phyloP scores from a whole-genome alignment of 495 filamentous ascomycete species.

The Aspergillus sparsus region DNA sequence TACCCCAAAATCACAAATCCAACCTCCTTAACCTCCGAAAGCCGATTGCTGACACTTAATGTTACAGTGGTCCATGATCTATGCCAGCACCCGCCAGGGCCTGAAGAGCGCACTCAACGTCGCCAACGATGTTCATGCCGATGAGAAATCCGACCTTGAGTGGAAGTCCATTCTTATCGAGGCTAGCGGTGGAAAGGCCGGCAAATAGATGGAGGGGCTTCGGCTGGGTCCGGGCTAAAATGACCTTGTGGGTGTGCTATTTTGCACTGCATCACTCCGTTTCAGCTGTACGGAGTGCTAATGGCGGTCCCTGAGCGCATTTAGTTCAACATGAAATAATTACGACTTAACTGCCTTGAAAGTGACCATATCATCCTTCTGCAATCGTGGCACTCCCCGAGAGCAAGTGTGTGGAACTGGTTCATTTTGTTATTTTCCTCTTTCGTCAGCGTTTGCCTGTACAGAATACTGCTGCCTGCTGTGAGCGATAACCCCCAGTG shows the following conservation, averaged over 20 bases:
- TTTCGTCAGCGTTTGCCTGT: constrained; percentile 33
- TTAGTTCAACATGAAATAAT: constrained; percentile 50
- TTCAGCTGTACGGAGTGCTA: constrained; percentile 25
- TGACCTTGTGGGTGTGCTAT: constrained; percentile 27
- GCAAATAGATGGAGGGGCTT: constrained; percentile 38
- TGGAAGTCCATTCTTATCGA: constrained; percentile 73
- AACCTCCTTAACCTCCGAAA: neutral
- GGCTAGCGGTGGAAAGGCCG: constrained; percentile 73
- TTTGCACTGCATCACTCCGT: constrained; percentile 23
- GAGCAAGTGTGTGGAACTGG: constrained; percentile 24
- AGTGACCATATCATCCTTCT: constrained; percentile 23
- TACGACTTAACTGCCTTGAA: constrained; percentile 37
- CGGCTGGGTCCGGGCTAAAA: constrained; percentile 45
- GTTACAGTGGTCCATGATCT: constrained; percentile 74
- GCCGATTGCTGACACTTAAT: constrained; percentile 27
- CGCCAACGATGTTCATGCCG: constrained; percentile 84
- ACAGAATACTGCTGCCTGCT: constrained; percentile 32
- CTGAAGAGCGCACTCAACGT: constrained; percentile 85
- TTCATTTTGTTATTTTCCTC: constrained; percentile 16
- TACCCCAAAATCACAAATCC: neutral
- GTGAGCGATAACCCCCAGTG: constrained; percentile 19
- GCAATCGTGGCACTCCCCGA: constrained; percentile 26
- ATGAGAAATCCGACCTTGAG: constrained; percentile 87
- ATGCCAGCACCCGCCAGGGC: constrained; percentile 91
- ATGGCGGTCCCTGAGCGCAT: constrained; percentile 36